Percentiles rank a stretch among this genome's conserved stretches.
phyloP scores from a whole-genome alignment of 805 yeast genomes.

The Naumovozyma castellii region DNA sequence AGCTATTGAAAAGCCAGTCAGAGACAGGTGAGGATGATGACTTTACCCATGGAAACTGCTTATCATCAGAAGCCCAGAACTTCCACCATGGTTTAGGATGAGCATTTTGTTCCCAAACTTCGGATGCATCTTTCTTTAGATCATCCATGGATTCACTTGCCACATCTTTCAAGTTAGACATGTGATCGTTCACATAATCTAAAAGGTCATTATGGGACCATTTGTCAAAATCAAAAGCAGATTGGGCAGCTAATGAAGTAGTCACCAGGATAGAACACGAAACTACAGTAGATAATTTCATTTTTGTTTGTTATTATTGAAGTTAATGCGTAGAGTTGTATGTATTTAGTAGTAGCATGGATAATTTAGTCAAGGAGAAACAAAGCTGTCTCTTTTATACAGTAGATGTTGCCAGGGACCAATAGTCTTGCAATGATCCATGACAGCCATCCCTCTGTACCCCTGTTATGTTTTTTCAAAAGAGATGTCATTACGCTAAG shows the following conservation, averaged over 20 bases:
- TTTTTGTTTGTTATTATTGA: not conserved
- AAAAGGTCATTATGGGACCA: constrained; percentile 31
- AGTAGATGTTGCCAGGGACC: too few species aligned
- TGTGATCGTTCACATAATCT: constrained; percentile 29
- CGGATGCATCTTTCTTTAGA: constrained; percentile 17
- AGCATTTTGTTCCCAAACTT: constrained; percentile 14
- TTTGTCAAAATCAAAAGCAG: constrained; percentile 12
- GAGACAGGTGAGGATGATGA: constrained; percentile 10
- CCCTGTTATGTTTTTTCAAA: too few species aligned
- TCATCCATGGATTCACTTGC: constrained; percentile 16
- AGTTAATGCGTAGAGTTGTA: constrained; percentile 2
- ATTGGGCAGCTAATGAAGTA: not conserved
- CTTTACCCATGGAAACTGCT: constrained; percentile 3
- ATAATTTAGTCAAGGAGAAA: too few species aligned
- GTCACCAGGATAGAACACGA: not conserved
- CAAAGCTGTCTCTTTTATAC: too few species aligned
- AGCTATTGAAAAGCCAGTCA: constrained; percentile 44
- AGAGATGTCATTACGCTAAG: too few species aligned
- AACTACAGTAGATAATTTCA: not conserved
- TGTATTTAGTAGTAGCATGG: too few species aligned
- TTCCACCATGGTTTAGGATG: constrained; percentile 27
- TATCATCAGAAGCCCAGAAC: constrained; percentile 17
- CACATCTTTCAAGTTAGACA: constrained; percentile 12
- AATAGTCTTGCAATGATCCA: too few species aligned
- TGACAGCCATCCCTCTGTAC: too few species aligned